These are phyloP conservation scores for Funneliformis mosseae DNA, from an alignment of 192 early-diverging fungal species.

Conservation along the genomic window DNA sequence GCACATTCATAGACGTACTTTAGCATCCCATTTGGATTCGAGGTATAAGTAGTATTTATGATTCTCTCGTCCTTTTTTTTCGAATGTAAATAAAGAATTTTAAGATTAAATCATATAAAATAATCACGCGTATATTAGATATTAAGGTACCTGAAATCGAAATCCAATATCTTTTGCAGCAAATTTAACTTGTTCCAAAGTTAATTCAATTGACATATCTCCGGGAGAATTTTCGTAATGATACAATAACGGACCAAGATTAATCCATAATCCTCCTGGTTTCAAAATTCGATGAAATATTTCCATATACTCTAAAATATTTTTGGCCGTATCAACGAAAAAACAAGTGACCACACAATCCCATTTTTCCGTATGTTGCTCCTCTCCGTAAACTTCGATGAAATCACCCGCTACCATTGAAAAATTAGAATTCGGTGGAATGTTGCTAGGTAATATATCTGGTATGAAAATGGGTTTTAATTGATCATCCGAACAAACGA, in stretches of 20 bases:
- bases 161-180: conserved; percentile 70
- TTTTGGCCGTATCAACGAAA: conserved; percentile 97
- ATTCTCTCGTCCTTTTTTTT: conserved; percentile 56
- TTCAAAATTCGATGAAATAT: conserved; percentile 78
- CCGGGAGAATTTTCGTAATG: conserved; percentile 88
- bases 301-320: conserved; percentile 86
- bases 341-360: conserved; percentile 93
- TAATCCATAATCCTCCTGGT: conserved; percentile 82
- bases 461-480: conserved; percentile 74
- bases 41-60: conserved; percentile 71
- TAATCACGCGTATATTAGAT: neutral
- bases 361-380: conserved; percentile 61
- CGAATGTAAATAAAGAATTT: neutral
- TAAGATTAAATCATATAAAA: neutral
- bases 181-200: conserved; percentile 77
- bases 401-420: conserved; percentile 99
- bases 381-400: conserved; percentile 79
- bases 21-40: conserved; percentile 78
- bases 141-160: conserved; percentile 55
- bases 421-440: conserved; percentile 76
- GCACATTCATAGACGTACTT: conserved; percentile 78
- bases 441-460: conserved; percentile 73
- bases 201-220: conserved; percentile 87
- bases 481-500: conserved; percentile 58
- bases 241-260: conserved; percentile 87